Evolutionary conservation across 148 eudicot species (phyloP), one percentile per base, ranked within the genome.

Genomic region (Camellia sinensis): DNA sequence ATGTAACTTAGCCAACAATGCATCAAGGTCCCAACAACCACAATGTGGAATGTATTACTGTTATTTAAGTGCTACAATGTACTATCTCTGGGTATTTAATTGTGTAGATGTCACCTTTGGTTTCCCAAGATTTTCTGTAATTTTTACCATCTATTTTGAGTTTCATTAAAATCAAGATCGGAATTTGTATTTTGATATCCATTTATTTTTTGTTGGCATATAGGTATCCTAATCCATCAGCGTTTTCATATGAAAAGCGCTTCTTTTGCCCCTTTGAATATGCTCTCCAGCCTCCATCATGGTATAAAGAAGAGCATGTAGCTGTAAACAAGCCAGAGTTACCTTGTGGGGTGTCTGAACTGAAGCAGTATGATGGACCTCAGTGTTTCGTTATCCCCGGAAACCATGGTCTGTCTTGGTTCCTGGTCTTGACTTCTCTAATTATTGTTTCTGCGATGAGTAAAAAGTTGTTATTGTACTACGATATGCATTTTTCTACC

Each of bases 381-480:
- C 99, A 97, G 86, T 92, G 95, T 88, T 97, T 97, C 79, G 78
- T 94, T 43, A 97, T 97, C 80, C 99, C 99, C 57, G 99, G 99
- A 85, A 97, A 97, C 81, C 99, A 97, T 88, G 99, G 99, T 96
- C 78, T 19, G 88, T 85, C 56, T 80, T 67, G 9, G 40, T 63
- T 82, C 44, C 21, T 72, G 46, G 53, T 72, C 65, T 53, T 44
- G 54, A 40, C 65, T 80, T 53, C 40, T 43, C 22, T 8, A 56
- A 5, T 73, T 73, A 19, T 73, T 54, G 46, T 54, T 73, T 73
- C 13, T 19, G 14, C 37, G 63, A 56, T 53, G 14, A 37, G 9
- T 56, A 46, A 46, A 73, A 22, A 22, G 50, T 19, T 29, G 50
- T 7, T 48, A 17, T 45, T 63, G 6, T 67, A 18, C 48, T 78